Percentiles rank a stretch among this genome's conserved stretches.
Conservation (phyloP, 129 eudicot genomes). For the Flaveria bidentis region DNA sequence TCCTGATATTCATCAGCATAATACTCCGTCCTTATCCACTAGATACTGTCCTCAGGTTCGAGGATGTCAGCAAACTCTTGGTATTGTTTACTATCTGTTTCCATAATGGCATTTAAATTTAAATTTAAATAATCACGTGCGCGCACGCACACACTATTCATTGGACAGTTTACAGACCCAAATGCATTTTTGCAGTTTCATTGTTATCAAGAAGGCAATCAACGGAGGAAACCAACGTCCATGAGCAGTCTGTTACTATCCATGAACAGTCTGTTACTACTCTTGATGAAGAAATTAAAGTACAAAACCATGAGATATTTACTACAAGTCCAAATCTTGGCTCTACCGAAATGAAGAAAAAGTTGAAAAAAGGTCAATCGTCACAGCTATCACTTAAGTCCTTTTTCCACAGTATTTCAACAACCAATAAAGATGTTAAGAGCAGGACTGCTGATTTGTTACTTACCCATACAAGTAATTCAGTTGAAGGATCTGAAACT, state of each 20-base stretch:
- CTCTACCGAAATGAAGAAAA: constrained; percentile 49
- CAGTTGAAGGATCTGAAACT: constrained; percentile 33
- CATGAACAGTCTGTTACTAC: constrained; percentile 35
- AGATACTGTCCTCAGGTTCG: constrained; percentile 90
- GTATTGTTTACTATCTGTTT: constrained; percentile 36
- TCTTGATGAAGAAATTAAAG: constrained; percentile 34
- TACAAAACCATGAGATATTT: constrained; percentile 23
- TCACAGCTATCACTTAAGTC: constrained; percentile 88
- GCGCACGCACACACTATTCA: background rate
- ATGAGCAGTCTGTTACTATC: constrained; percentile 36
- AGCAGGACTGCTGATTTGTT: constrained; percentile 32
- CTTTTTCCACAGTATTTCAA: constrained; percentile 60
- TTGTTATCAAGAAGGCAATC: constrained; percentile 62
- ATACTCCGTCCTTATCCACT: constrained; percentile 78
- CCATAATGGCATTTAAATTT: background rate
- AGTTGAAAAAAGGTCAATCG: constrained; percentile 55
- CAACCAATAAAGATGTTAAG: constrained; percentile 20
- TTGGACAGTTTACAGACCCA: background rate
- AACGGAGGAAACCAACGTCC: constrained; percentile 37
- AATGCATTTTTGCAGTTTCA: constrained; percentile 59
- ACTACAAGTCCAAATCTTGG: constrained; percentile 35
- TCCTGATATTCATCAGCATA: constrained; percentile 52
- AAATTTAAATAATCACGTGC: background rate
- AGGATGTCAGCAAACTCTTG: constrained; percentile 96
- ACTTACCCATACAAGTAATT: constrained; percentile 32